Evolutionary conservation across 768 basidiomycete genomes (phyloP), one percentile per base, ranked within the genome.

Genomic region (Russula lepida): DNA sequence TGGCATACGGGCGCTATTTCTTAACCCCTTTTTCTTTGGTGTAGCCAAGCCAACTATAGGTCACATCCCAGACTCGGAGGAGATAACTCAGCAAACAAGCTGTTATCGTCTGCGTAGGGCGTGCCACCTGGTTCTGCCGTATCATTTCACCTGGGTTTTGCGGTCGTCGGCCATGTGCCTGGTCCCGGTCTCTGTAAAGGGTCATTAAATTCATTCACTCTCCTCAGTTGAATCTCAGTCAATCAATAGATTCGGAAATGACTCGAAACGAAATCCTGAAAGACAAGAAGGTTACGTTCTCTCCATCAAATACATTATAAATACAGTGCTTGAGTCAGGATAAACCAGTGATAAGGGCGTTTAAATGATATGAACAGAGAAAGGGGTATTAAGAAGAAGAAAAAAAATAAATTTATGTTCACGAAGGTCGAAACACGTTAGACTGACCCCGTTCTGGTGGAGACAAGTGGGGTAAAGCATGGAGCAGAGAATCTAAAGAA

Each of bases 241-340:
- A 46, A 25, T 25, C 23, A 25, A 21, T 25, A 27, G 25, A 46
- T 47, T 25, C 25, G 13, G 44, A 23, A 25, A 25, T 46, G 23
- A 46, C 46, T 27, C 46, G 13, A 47, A 37, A 37, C 5, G 0
- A 37, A 37, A 37, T 37, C 13, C 6, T 37, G 6, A 35, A 46
- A 15, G 46, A 25, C 35, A 37, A 46, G 41, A 51, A 44, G 21
- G 23, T 52, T 35, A 59, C 41, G 58, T 25, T 33, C 28, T 33
- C 17, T 58, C 32, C 39, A 28, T 21, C 35, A 58, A 58, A 54
- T 63, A 63, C 56, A 63, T 58, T 63, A 63, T 63, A 23, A 58
- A 63, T 63, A 63, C 62, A 63, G 23, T 48, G 44, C 17, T 58
- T 53, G 39, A 27, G 56, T 63, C 23, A 41, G 46, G 39, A 23